Conservation (phyloP, 73 alveolate genomes). For the Paramecium primaurelia region DNA sequence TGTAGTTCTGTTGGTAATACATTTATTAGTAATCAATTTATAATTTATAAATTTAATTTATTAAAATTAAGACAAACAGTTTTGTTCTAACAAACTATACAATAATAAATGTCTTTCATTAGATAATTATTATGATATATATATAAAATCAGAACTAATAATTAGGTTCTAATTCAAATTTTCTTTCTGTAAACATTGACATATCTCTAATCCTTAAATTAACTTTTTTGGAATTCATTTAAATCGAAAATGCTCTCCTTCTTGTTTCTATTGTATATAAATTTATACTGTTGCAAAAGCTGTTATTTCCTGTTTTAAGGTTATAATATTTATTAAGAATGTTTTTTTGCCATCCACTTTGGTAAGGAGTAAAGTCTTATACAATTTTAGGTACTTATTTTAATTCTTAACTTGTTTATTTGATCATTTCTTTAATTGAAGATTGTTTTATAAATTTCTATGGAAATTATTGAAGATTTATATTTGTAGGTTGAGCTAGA, state of each 20-base stretch:
- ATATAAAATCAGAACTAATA: not conserved
- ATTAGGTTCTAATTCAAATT: not conserved
- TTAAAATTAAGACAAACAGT: too few species aligned
- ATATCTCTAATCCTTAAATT: not conserved
- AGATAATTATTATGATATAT: too few species aligned
- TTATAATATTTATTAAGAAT: constrained; percentile 13
- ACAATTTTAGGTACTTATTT: not conserved
- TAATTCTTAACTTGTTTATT: not conserved
- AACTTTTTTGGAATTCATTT: not conserved
- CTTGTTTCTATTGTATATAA: constrained; percentile 12
- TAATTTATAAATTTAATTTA: too few species aligned
- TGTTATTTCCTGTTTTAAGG: not conserved
- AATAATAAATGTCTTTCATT: too few species aligned
- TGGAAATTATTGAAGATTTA: not conserved
- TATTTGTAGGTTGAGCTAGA: not conserved
- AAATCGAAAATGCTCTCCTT: not conserved
- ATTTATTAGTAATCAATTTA: too few species aligned
- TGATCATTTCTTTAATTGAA: not conserved
- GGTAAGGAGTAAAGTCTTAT: not conserved
- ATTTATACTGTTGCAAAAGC: constrained; percentile 13
- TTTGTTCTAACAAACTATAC: too few species aligned
- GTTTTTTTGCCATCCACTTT: constrained; percentile 16
- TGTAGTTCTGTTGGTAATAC: too few species aligned
- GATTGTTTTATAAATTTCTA: not conserved
- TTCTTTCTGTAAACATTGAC: not conserved